A percentile compares a stretch with the other conserved stretches of the same genome.
phyloP scores from a whole-genome alignment of 2,329 filamentous ascomycete species.

The Didymella pinodella region DNA sequence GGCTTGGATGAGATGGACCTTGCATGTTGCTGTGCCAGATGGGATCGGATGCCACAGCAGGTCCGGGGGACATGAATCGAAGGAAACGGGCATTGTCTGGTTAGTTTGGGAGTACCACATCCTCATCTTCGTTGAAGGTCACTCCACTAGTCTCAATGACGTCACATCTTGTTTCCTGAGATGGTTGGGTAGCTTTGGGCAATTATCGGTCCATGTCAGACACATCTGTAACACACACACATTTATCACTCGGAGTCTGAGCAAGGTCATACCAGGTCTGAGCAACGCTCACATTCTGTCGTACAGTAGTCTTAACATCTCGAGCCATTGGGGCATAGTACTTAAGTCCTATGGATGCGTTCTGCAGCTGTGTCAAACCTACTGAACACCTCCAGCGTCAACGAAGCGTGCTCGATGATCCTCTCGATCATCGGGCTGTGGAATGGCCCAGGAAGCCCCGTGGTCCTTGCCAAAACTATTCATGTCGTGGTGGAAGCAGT shows the following conservation, averaged over 20 bases:
- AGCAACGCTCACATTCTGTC: too few relatives aligned
- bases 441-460: too few relatives aligned
- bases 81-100: slow-evolving; percentile 1
- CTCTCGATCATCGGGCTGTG: too few relatives aligned
- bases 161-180: background rate
- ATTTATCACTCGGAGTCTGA: background rate
- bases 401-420: too few relatives aligned
- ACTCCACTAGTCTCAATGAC: background rate
- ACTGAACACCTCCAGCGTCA: too few relatives aligned
- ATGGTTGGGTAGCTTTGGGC: background rate
- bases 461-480: too few relatives aligned
- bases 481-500: too few relatives aligned
- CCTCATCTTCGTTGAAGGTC: background rate
- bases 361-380: too few relatives aligned
- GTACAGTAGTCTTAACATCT: background rate
- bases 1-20: slow-evolving; percentile 47
- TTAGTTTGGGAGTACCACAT: background rate
- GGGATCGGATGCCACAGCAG: slow-evolving; percentile 42
- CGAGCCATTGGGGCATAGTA: too few relatives aligned
- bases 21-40: slow-evolving; percentile 33
- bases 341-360: too few relatives aligned
- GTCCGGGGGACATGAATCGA: slow-evolving; percentile 7
- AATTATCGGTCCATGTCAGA: background rate
- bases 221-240: background rate
- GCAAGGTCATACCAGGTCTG: too few relatives aligned